Percentiles rank a stretch among this genome's conserved stretches.
Conservation (phyloP, 2,329 filamentous ascomycete species). For the Claviceps sp. region DNA sequence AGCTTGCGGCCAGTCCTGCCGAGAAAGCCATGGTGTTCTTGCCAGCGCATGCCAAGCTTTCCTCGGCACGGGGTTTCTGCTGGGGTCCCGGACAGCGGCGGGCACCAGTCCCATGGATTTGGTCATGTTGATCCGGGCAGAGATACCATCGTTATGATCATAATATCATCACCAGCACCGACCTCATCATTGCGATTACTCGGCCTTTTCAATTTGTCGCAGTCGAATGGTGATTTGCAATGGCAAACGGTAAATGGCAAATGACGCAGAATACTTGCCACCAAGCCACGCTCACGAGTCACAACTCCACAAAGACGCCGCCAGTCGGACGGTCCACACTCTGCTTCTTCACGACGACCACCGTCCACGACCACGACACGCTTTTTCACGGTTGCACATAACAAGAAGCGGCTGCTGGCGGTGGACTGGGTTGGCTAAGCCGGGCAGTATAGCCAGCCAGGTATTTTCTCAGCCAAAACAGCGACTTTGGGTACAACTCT, state of each 20-base stretch:
- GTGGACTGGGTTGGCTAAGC: constrained; percentile 10
- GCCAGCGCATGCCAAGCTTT: constrained; percentile 13
- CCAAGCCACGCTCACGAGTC: background rate
- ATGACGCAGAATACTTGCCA: background rate
- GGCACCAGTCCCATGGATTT: too few relatives aligned
- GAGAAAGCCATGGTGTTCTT: background rate
- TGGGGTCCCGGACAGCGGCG: background rate
- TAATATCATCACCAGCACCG: background rate
- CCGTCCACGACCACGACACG: background rate
- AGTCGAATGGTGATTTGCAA: background rate
- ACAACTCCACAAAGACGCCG: background rate
- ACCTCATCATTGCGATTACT: background rate
- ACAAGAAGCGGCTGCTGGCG: constrained; percentile 2
- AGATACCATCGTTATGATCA: background rate
- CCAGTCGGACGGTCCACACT: background rate
- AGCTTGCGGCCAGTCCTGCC: background rate
- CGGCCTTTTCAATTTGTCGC: background rate
- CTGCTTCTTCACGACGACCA: background rate
- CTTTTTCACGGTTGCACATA: background rate
- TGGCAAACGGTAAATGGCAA: background rate
- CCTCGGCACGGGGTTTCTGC: constrained; percentile 1
- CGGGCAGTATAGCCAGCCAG: constrained; percentile 1
- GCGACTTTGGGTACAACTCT: too few relatives aligned
- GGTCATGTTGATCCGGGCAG: constrained; percentile 9
- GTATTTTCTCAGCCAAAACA: too few relatives aligned